phyloP scores from a whole-genome alignment of 306 rosid species.

The Canavalia ensiformis region DNA sequence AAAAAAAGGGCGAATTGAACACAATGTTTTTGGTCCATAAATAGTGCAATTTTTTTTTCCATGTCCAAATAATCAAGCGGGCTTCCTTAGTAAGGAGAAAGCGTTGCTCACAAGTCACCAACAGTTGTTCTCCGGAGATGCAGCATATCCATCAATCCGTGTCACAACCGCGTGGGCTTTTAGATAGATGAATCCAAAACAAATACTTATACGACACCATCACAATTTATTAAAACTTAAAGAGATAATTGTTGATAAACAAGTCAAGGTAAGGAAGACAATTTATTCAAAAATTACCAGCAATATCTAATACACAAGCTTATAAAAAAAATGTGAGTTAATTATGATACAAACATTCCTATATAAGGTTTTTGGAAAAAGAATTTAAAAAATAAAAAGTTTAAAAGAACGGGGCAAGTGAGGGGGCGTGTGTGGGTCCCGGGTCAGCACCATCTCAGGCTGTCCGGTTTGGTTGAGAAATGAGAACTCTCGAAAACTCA shows the following conservation, averaged over 20 bases:
- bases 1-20: not conserved
- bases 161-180: constrained; percentile 31
- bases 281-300: no score
- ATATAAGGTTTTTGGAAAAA: not conserved
- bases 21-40: not conserved
- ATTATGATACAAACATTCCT: not conserved
- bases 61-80: not conserved
- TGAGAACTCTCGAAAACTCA: constrained; percentile 43
- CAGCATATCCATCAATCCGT: constrained; percentile 27
- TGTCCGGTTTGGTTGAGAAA: constrained; percentile 53
- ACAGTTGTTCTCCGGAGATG: not conserved
- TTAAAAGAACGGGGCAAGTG: not conserved
- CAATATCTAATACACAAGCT: no score
- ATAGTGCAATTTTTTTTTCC: not conserved
- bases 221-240: not conserved
- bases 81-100: no score
- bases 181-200: not conserved
- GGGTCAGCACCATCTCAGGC: constrained; percentile 34
- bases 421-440: constrained; percentile 42
- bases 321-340: not conserved
- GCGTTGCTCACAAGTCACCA: constrained; percentile 17
- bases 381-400: not conserved
- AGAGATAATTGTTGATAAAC: not conserved
- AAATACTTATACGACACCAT: not conserved
- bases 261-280: not conserved